Base-by-base conservation (phyloP, 2,329 filamentous ascomycete genomes). In the Epichloe bromicola region DNA sequence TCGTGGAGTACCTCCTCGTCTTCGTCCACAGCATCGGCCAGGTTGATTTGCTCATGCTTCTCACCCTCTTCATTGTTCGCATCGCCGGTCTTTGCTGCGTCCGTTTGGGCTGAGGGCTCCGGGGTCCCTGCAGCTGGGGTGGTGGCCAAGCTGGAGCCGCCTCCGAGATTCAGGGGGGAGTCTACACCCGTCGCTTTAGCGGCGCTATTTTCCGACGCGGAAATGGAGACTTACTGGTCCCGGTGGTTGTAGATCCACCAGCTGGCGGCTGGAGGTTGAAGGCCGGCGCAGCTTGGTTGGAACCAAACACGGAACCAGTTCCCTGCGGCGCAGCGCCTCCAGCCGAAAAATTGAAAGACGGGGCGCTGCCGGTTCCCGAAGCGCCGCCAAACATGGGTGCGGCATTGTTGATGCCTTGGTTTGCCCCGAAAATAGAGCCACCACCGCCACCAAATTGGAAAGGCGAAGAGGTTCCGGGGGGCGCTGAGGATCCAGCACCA, bases 1-100 rank as follows among this genome's bases (percentile, higher is more conserved):
- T 91, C 83, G 63, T 85, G 77, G 19, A 89, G 64, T 38, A 82
- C 71, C 34, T 80, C 75, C 64, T 93, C 87, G 52, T 87, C 76
- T 62, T 86, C 82, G 63, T 90, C 85, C 15, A 79, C 79, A 51
- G 76, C 78, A 56, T 78, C 74, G 49, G 82, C 82, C 58, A 91
- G 74, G 61, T 84, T 83, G 56, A 87, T 77, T 65, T 87, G 83
- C 63, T 83, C 77, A 54, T 86, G 76, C 61, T 76, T 74, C 61
- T 78, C 78, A 54, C 72, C 74, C 51, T 76, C 76, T 57, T 80
- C 79, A 55, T 79, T 74, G 26, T 65, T 39, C 15, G 40, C 38
- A 5, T 49, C 63, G 40, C 53, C 61, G 39, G 57, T 57, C 46
- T 69, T 68, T 58, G 67, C 65, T 57, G 70, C 68, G 58, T 72